Percentiles rank a stretch among this genome's conserved stretches.
These are phyloP conservation scores for Mycena capillaripes DNA, from an alignment of 768 basidiomycete species.

Conservation along the genomic window DNA sequence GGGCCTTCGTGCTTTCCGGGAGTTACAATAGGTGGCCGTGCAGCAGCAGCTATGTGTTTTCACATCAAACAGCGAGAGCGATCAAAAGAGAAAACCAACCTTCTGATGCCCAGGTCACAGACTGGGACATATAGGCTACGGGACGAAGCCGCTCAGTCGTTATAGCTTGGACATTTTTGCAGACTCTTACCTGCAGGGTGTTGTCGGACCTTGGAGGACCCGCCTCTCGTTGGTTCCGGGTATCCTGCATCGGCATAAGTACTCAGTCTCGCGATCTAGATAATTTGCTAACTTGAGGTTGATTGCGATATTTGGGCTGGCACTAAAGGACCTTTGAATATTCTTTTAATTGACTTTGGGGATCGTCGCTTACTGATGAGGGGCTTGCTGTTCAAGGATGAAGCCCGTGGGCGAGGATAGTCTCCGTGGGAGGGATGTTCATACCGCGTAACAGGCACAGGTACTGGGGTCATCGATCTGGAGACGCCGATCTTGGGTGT, in stretches of 20 bases:
- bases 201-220: conserved; percentile 25
- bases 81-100: conserved; percentile 5
- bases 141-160: neutral
- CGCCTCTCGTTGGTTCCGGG: conserved; percentile 23
- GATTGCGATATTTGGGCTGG: neutral
- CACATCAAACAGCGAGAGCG: neutral
- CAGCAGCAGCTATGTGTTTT: conserved; percentile 4
- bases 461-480: conserved; percentile 35
- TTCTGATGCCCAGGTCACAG: conserved; percentile 6
- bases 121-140: conserved; percentile 10
- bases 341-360: neutral
- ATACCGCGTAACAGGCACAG: conserved; percentile 26
- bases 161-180: neutral
- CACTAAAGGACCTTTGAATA: neutral
- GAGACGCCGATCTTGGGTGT: conserved; percentile 11
- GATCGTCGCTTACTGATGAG: neutral
- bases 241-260: conserved; percentile 1
- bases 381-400: conserved; percentile 29
- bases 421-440: conserved; percentile 7
- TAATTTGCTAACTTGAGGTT: conserved; percentile 7
- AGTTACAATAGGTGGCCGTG: neutral
- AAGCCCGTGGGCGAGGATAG: conserved; percentile 28
- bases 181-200: conserved; percentile 21
- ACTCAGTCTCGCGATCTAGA: neutral
- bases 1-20: conserved; percentile 33